A percentile compares a stretch with the other conserved stretches of the same genome.
Conservation (phyloP, 805 yeast species). For the Kazachstania taianensis region DNA sequence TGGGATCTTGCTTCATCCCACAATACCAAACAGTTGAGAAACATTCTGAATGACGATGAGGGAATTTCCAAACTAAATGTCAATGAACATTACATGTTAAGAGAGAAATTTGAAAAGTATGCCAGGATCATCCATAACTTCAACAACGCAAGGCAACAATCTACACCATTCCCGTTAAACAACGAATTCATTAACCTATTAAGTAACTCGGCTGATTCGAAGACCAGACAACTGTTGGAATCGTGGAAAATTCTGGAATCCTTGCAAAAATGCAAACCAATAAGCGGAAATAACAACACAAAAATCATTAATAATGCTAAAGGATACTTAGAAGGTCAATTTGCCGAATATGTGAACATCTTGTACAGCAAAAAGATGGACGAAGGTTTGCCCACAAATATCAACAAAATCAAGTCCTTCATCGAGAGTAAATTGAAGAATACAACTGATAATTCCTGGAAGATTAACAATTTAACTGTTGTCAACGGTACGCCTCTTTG, state of each 20-base stretch:
- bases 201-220: slow-evolving; percentile 43
- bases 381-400: slow-evolving; percentile 62
- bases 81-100: slow-evolving; percentile 32
- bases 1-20: not conserved
- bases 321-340: slow-evolving; percentile 62
- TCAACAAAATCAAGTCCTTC: slow-evolving; percentile 61
- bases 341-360: slow-evolving; percentile 61
- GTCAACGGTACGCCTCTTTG: slow-evolving; percentile 87
- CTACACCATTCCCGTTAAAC: slow-evolving; percentile 42
- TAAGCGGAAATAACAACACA: slow-evolving; percentile 10
- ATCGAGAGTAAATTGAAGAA: slow-evolving; percentile 38
- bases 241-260: slow-evolving; percentile 56
- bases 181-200: slow-evolving; percentile 52
- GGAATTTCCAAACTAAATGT: slow-evolving; percentile 33
- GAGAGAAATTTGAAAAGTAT: slow-evolving; percentile 58
- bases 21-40: slow-evolving; percentile 1
- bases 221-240: slow-evolving; percentile 63
- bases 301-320: slow-evolving; percentile 47
- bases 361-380: slow-evolving; percentile 43
- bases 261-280: slow-evolving; percentile 16
- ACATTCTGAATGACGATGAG: slow-evolving; percentile 18
- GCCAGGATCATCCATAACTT: slow-evolving; percentile 63
- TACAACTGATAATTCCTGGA: slow-evolving; percentile 37
- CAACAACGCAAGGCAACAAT: slow-evolving; percentile 57
- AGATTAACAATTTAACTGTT: slow-evolving; percentile 43